phyloP scores from a whole-genome alignment of 257 asterid genomes.

The Avicennia marina region DNA sequence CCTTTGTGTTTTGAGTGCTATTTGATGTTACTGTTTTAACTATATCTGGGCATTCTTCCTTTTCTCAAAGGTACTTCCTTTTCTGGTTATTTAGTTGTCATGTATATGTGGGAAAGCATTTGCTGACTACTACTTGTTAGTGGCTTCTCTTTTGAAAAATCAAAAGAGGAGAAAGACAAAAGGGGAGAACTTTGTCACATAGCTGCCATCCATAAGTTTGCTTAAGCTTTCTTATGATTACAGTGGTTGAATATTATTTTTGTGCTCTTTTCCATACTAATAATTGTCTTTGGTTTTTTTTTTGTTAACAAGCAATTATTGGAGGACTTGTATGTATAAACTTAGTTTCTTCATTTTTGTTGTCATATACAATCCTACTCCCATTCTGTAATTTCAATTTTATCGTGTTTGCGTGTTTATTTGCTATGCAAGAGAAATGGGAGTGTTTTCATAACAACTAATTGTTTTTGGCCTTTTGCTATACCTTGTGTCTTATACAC shows the following conservation, averaged over 20 bases:
- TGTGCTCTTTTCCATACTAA: too few relatives aligned
- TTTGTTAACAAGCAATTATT: too few relatives aligned
- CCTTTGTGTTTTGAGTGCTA: constrained; percentile 8
- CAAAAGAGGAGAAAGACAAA: too few relatives aligned
- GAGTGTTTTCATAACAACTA: neutral
- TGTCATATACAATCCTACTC: too few relatives aligned
- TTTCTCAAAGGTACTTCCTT: constrained; percentile 28
- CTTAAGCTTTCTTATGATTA: too few relatives aligned
- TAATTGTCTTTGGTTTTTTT: too few relatives aligned
- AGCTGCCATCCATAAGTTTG: too few relatives aligned
- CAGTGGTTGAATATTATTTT: too few relatives aligned
- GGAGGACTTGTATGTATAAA: too few relatives aligned
- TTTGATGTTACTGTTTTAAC: constrained; percentile 20
- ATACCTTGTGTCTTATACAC: neutral
- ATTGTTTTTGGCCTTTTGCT: neutral
- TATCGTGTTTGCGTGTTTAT: neutral
- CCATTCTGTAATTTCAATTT: constrained; percentile 2
- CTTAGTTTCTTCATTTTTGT: too few relatives aligned
- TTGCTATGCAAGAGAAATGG: neutral
- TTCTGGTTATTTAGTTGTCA: neutral
- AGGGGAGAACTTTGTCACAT: too few relatives aligned
- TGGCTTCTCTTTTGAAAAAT: neutral
- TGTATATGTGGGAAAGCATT: neutral
- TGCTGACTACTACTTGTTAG: constrained; percentile 6
- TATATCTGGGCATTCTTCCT: constrained; percentile 39